Base-by-base conservation (phyloP, 306 rosid species). In the Vicia faba region DNA sequence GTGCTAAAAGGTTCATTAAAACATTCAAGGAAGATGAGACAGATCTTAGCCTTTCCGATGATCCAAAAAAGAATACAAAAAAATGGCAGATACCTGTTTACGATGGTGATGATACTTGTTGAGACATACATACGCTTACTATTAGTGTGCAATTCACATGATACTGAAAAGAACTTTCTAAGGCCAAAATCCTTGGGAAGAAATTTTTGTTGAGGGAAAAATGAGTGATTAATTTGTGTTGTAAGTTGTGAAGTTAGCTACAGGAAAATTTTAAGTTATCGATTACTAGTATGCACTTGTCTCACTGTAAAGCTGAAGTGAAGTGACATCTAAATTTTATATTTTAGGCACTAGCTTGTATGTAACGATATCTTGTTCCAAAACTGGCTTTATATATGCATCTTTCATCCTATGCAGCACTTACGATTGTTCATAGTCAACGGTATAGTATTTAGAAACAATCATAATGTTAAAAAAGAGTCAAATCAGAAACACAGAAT, bases 11-110 rank as follows among this genome's bases (percentile, higher is more conserved):
- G 18, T 84, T 84, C 78, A 88, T 95, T 62, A 85, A 45, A 78
- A 95, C 99, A 9, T 90, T 74, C 82, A 95, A 95, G 79, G 97
- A 88, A 83, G 89, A 76, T 29, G 87, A 81, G 40, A 72, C 82
- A 7, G 92, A 81, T 78, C 87, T 82, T 41, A 79, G 88, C 81
- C 99, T 95, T 70, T 82, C 91, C 0, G 95, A 95, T 77, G 99
- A 95, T 75, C 95, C 89, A 1, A 95, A 95, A 80, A 95, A 95
- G 89, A 95, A 88, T 79, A 88, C 91, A 16, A 95, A 88, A 75
- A 56, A 14, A 4, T 95, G 99, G 99, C 90, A 95, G 82, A 78
- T 78, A 72, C 97, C 99, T 33, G 89, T 91, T 50, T 79, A 88
- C 78, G 80, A 83, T 19, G 75, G 75, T 59, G 89, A 84, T 65